Evolutionary conservation across 768 basidiomycete species (phyloP).

Genomic region (Trametes sanguinea): DNA sequence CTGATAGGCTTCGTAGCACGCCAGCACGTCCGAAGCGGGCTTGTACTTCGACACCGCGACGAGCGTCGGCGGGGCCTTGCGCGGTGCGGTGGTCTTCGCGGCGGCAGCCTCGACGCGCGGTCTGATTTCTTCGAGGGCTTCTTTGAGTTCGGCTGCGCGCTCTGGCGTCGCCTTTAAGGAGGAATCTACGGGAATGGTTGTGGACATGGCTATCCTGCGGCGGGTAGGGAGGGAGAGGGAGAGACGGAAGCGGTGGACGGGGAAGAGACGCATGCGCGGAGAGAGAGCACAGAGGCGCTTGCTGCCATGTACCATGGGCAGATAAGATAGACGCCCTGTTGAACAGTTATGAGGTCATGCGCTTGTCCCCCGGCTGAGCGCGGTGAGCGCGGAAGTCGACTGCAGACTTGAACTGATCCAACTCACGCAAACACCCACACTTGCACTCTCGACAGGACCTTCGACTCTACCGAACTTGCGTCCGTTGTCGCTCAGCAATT

Average conservation of each 20-base stretch:
- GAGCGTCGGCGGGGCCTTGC: conserved; percentile 41
- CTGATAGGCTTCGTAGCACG: conserved; percentile 80
- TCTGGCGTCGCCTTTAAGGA: conserved; percentile 18
- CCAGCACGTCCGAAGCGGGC: conserved; percentile 82
- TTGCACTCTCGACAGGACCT: background rate
- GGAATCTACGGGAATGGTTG: no score
- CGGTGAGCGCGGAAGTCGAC: background rate
- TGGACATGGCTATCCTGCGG: no score
- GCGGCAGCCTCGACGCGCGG: conserved; percentile 45
- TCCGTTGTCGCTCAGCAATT: no score
- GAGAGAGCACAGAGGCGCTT: background rate
- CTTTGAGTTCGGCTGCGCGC: conserved; percentile 47
- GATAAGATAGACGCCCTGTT: conserved; percentile 10
- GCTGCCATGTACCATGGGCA: no score
- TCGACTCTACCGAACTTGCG: background rate
- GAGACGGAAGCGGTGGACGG: no score
- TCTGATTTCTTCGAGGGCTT: conserved; percentile 55
- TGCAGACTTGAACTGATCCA: background rate
- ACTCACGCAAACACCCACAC: background rate
- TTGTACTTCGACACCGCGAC: conserved; percentile 96
- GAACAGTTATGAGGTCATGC: conserved; percentile 5
- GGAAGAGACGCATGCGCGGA: no score
- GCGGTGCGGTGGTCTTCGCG: conserved; percentile 25
- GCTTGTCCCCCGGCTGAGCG: background rate
- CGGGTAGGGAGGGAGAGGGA: no score